Evolutionary conservation across 495 filamentous ascomycete genomes (phyloP), one percentile per base, ranked within the genome.

Genomic region (Penicillium pulvis): DNA sequence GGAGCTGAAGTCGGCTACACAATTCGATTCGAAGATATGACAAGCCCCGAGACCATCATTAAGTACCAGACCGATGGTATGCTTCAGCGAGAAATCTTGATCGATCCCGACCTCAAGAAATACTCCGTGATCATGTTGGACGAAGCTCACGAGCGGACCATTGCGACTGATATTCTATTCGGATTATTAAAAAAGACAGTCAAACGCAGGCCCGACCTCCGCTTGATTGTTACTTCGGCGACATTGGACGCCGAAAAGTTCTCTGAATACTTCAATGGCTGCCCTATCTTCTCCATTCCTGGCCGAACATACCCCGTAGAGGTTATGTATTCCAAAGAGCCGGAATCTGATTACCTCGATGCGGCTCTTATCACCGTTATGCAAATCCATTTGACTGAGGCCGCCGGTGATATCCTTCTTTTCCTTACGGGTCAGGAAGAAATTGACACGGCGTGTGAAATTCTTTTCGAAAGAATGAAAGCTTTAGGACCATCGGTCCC

Each of bases 31-130:
- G 94, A 99, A 67, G 95, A 99, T 66, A 89, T 86, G 66, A 97
- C 94, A 0, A 90, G 87, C 60, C 87, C 92, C 2, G 86, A 90
- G 14, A 98, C 94, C 12, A 88, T 87, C 70, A 97, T 99, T 78
- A 98, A 98, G 75, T 99, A 98, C 75, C 97, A 98, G 93, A 99
- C 94, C 12, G 94, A 99, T 61, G 94, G 94, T 72, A 99, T 98
- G 89, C 83, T 99, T 64, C 87, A 98, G 75, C 79, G 94, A 75
- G 95, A 99, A 73, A 91, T 97, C 57, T 78, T 99, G 16, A 78
- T 97, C 30, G 95, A 98, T 67, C 90, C 92, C 0, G 85, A 93
- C 64, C 74, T 98, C 45, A 90, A 83, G 69, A 85, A 87, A 63
- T 99, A 99, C 63, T 92, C 90, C 3, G 90, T 95, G 54, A 97